A percentile compares a stretch with the other conserved stretches of the same genome.
These are phyloP conservation scores for Lobulomyces angularis DNA, from an alignment of 192 early-diverging fungal species.

Conservation along the genomic window DNA sequence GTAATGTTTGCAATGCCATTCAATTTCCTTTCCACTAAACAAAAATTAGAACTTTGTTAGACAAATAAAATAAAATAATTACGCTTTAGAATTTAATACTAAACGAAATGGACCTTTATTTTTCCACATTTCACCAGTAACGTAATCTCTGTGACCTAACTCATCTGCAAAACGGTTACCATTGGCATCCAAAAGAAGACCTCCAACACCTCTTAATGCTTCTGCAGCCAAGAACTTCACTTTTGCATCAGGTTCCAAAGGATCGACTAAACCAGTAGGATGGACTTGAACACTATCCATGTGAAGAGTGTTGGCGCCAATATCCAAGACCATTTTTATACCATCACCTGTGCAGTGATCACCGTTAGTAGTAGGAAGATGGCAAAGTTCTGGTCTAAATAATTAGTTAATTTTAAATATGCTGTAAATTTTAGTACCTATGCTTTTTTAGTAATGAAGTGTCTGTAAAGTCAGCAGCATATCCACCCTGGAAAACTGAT, in stretches of 20 bases:
- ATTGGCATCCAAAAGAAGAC: conserved; percentile 63
- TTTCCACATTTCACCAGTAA: conserved; percentile 79
- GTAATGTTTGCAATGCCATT: conserved; percentile 90
- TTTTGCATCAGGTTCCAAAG: conserved; percentile 74
- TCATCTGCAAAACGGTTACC: conserved; percentile 87
- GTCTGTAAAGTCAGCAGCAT: conserved; percentile 76
- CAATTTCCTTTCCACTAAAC: conserved; percentile 77
- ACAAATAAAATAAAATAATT: no score
- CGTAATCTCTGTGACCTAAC: conserved; percentile 85
- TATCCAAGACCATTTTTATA: conserved; percentile 68
- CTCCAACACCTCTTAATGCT: conserved; percentile 87
- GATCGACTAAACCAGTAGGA: conserved; percentile 89
- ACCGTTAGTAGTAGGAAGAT: conserved; percentile 82
- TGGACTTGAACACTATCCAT: conserved; percentile 96
- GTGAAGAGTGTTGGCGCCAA: conserved; percentile 77
- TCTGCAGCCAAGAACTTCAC: conserved; percentile 91
- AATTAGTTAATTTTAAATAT: conserved; percentile 5
- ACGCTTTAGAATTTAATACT: conserved; percentile 71
- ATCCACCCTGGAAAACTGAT: no score
- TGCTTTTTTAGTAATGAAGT: conserved; percentile 69
- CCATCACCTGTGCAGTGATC: conserved; percentile 92
- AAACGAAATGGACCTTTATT: conserved; percentile 74
- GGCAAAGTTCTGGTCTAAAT: conserved; percentile 21
- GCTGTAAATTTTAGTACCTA: conserved; percentile 41
- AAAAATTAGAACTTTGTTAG: no score